These are phyloP conservation scores for Xylariaceae sp. DNA, from an alignment of 2,329 filamentous ascomycete species.

Conservation along the genomic window DNA sequence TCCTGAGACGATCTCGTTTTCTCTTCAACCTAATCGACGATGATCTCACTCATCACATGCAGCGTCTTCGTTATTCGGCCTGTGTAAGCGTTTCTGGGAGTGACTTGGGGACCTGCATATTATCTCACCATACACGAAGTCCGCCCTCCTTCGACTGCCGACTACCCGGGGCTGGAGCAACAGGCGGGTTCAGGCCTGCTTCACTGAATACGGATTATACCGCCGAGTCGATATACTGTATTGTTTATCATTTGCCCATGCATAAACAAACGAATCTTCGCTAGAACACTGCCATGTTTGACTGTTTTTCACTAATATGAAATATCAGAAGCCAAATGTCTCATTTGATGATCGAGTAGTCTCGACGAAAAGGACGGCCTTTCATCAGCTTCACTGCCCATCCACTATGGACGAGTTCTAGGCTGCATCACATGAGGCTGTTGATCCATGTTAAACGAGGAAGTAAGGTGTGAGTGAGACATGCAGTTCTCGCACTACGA, in stretches of 20 bases:
- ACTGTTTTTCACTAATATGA: no score
- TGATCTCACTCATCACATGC: background rate
- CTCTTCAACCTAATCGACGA: background rate
- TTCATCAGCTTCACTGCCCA: background rate
- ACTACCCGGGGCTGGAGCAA: background rate
- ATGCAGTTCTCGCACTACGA: conserved; percentile 2
- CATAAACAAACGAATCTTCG: no score
- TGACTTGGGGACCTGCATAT: background rate
- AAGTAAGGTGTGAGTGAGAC: conserved; percentile 5
- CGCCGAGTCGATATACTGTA: background rate
- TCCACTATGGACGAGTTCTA: no score
- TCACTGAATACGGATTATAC: background rate
- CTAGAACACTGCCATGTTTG: no score
- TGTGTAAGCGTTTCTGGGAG: background rate
- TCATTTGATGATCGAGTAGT: no score
- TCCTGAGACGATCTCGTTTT: background rate
- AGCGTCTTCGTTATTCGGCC: background rate
- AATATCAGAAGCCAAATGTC: no score
- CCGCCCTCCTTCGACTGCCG: background rate
- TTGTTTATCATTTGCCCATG: background rate
- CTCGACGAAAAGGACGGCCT: no score
- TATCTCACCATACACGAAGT: background rate
- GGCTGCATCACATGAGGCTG: background rate
- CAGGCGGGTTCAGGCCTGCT: conserved; percentile 8
- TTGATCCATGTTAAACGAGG: conserved; percentile 1